Base-by-base conservation (phyloP, 2,329 filamentous ascomycete genomes). In the Alternaria gansuensis region DNA sequence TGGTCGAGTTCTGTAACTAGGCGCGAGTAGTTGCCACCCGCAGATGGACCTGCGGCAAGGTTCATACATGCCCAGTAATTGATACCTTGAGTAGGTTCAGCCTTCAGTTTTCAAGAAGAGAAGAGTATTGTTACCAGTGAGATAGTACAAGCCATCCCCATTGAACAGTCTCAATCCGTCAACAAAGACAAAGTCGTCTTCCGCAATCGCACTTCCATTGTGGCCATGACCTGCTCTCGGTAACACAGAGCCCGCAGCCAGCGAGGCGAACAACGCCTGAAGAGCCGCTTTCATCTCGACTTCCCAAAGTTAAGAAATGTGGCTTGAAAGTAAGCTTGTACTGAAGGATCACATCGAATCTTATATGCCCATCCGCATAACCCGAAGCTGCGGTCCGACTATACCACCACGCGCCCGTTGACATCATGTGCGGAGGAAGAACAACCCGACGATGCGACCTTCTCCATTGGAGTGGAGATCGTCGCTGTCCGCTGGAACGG, bases 41-140 rank as follows among this genome's bases (percentile, higher is more conserved):
- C 65, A 2, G 73, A 70, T 2, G 65, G 67, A 28, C 74, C 67
- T 31, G 77, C 75, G 4, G 77, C 77, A 14, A 79, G 57, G 51
- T 79, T 79, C 71, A 79, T 74, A 53, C 77, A 79, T 29, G 76
- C 73, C 77, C 77, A 79, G 64, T 79, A 79, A 50, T 79, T 79
- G 43, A 79, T 55, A 63, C 77, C 70, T 73, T 8, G 4, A 11
- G 4, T 5, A 4, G 3, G 14, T 13, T 68, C 21, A 68, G 51
- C 37, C 7, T 9, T 4, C 26, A 3, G 3, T 2, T 13, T 17
- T 6, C 4, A 31, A 13, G 28, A 5, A 17, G 11, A 14, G 17
- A 9, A n/a, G 11, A 4, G 8, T 9, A 9, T 14, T 1, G 4
- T 39, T 60, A 67, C 63, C 71, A 34, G 76, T 78, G n/a, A 78